Base-by-base conservation (phyloP, 106 monocot genomes). In the Allium cepa region DNA sequence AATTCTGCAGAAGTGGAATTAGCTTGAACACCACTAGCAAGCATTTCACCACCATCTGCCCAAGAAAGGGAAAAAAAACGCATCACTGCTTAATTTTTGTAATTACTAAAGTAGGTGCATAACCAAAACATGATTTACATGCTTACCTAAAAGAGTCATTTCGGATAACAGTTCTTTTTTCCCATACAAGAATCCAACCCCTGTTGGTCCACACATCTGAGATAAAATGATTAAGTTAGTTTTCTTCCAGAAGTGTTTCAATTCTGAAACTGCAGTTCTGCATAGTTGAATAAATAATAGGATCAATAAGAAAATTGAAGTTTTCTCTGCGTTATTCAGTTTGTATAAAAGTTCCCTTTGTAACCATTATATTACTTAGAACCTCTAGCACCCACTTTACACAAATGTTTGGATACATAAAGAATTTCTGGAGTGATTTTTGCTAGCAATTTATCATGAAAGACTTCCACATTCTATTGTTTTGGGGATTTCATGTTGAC, bases 161-260 rank as follows among this genome's bases (percentile, higher is more conserved):
- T 64, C 70, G 47, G 80, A 82, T 16, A 93, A 68, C 27, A 92
- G 46, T 17, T 87, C 64, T 10, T 48, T 75, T 76, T 99, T 99
- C 8, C 88, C 86, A 83, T 92, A 92, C 57, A 99, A 79, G 72
- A 99, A 99, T 69, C 97, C 97, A 63, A 93, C 60, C 69, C 92
- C 92, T 90, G 92, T 99, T 76, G 92, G 97, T 62, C 97, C 97
- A 99, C 97, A 93, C 92, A 99, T 99, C 97, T 99, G 97, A 78
- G 77, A 77, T 57, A 85, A 36, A 36, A 36, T 36, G 36, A 36
- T 36, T 5, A 36, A 36, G 36, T 36, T 36, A 36, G 36, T 36
- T 66, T 79, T 11, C 71, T 27, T 64, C 79, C 50, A 50, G 49
- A 56, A 68, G 18, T 47, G 56, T 62, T 71, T 79, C 47, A 46